A percentile compares a stretch with the other conserved stretches of the same genome.
phyloP scores from a whole-genome alignment of 306 rosid species.

The Abrus precatorius region DNA sequence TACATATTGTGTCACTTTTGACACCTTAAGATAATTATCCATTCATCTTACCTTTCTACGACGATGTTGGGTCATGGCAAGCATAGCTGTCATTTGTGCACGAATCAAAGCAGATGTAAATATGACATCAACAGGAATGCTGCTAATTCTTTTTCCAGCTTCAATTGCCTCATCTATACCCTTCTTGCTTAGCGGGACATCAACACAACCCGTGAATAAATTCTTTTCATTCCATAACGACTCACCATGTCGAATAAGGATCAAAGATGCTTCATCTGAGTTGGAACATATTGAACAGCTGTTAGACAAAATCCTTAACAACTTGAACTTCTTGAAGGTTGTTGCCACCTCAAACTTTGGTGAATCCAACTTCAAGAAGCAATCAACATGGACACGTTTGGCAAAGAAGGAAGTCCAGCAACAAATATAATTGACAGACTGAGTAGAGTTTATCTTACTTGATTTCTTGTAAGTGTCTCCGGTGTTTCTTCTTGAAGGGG shows the following conservation, averaged over 20 bases:
- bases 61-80: slow-evolving; percentile 98
- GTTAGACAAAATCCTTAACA: slow-evolving; percentile 38
- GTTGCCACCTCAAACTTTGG: slow-evolving; percentile 6
- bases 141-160: slow-evolving; percentile 99
- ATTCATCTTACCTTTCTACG: slow-evolving; percentile 75
- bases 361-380: slow-evolving; percentile 43
- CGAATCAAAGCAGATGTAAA: slow-evolving; percentile 95
- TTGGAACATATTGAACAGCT: slow-evolving; percentile 27
- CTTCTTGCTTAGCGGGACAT: slow-evolving; percentile 92
- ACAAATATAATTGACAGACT: not conserved
- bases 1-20: slow-evolving; percentile 21
- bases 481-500: slow-evolving; percentile 66
- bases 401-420: slow-evolving; percentile 2
- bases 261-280: slow-evolving; percentile 93
- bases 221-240: slow-evolving; percentile 97
- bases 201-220: slow-evolving; percentile 98
- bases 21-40: slow-evolving; percentile 1
- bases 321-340: slow-evolving; percentile 27
- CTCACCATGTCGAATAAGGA: slow-evolving; percentile 95
- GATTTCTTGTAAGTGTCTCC: slow-evolving; percentile 77
- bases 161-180: slow-evolving; percentile 99
- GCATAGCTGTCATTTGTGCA: slow-evolving; percentile 99
- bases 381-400: slow-evolving; percentile 1
- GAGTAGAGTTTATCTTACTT: slow-evolving; percentile 57
- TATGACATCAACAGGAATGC: slow-evolving; percentile 93